Base-by-base conservation (phyloP, 2,329 filamentous ascomycete genomes). In the Alternaria sp. region DNA sequence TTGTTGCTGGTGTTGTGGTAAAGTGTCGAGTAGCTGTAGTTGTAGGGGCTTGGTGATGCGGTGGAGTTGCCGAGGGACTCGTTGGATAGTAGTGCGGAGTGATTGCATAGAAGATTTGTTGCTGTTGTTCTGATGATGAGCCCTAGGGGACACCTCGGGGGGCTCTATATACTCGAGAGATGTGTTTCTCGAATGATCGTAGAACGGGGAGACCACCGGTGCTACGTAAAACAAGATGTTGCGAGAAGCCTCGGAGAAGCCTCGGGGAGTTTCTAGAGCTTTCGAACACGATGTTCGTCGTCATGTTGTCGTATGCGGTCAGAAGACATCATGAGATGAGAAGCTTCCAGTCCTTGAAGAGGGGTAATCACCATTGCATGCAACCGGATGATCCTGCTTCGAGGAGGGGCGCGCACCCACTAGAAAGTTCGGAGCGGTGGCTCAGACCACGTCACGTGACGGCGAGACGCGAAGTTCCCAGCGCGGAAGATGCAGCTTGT, bases 71-170 rank as follows among this genome's bases (percentile, higher is more conserved):
- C 65, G 62, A 58, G 75, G 74, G 63, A 73, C 51, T 68, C 63
- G 66, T 68, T 65, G 66, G 48, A 73, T 64, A n/a, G 67, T 67
- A 58, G 69, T 65, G 63, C 75, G 75, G 36, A 75, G 52, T 70
- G 73, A 44, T 78, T 77, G 76, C 73, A 78, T 78, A 62, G 56
- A 72, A 68, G 63, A 61, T 14, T 66, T 67, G 49, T 56, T 69
- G 61, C 63, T 71, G 62, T 67, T 71, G 60, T 65, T 68, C 60
- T 76, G 72, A 61, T 69, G 73, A 67, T 52, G 54, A 55, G 45
- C 28, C 57, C 42, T 45, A 36, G 53, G 50, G 45, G 33, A 37
- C 49, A 23, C 37, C 40, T 58, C 29, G 60, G 56, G 46, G 46
- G 46, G 41, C 51, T 42, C 67, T 76, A 72, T 75, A 77, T 77